A percentile compares a stretch with the other conserved stretches of the same genome.
Conservation (phyloP, 2,329 filamentous ascomycete species). For the Trichophyton rubrum region DNA sequence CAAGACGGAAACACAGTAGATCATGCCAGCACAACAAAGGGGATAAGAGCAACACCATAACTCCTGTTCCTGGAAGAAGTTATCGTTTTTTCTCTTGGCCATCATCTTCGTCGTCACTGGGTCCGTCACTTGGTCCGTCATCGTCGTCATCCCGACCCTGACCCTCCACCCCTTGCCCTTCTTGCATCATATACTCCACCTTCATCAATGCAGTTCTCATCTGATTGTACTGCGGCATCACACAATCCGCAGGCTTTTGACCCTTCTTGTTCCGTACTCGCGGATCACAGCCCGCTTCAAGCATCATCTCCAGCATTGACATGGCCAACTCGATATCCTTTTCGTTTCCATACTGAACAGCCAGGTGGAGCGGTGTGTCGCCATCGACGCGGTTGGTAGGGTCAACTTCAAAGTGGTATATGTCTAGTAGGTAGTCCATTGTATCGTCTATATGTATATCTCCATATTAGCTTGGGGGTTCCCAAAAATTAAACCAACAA, state of each 20-base stretch:
- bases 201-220: slow-evolving; percentile 32
- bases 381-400: slow-evolving; percentile 35
- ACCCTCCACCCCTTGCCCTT: slow-evolving; percentile 22
- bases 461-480: neutral
- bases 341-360: slow-evolving; percentile 36
- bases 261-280: slow-evolving; percentile 37
- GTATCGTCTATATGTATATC: slow-evolving; percentile 28
- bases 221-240: slow-evolving; percentile 31
- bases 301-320: slow-evolving; percentile 39
- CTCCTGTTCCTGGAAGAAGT: slow-evolving; percentile 2
- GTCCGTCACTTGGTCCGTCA: slow-evolving; percentile 21
- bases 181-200: slow-evolving; percentile 36
- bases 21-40: neutral
- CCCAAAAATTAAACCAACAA: neutral
- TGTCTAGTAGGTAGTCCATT: slow-evolving; percentile 36
- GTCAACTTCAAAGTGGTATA: slow-evolving; percentile 38
- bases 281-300: slow-evolving; percentile 37
- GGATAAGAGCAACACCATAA: slow-evolving; percentile 2
- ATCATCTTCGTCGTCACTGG: slow-evolving; percentile 28
- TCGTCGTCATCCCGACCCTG: slow-evolving; percentile 23
- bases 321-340: slow-evolving; percentile 32
- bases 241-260: slow-evolving; percentile 35
- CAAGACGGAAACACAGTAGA: neutral
- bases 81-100: neutral
- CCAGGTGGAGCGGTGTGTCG: slow-evolving; percentile 35